Percentiles rank a stretch among this genome's conserved stretches.
Conservation (phyloP, 2,329 filamentous ascomycete species). For the Claviceps cyperi region DNA sequence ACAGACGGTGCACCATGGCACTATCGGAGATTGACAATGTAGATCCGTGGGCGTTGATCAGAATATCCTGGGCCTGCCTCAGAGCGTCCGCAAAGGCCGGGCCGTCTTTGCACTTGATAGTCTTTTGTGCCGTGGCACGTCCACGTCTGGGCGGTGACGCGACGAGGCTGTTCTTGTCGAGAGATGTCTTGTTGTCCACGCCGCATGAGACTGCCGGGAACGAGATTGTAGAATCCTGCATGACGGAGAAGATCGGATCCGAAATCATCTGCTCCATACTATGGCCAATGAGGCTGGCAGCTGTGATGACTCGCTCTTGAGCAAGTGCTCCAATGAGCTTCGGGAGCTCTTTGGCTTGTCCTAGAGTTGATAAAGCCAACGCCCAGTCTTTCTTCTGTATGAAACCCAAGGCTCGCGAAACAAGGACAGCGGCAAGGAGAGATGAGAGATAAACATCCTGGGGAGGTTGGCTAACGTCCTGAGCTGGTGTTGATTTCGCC, state of each 20-base stretch:
- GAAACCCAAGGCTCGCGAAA: slow-evolving; percentile 28
- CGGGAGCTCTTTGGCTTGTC: slow-evolving; percentile 30
- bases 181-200: slow-evolving; percentile 27
- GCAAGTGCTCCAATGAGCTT: slow-evolving; percentile 25
- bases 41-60: slow-evolving; percentile 48
- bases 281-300: slow-evolving; percentile 52
- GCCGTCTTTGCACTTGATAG: slow-evolving; percentile 16
- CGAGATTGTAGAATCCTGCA: slow-evolving; percentile 86
- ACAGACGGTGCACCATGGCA: slow-evolving; percentile 46
- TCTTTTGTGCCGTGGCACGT: slow-evolving; percentile 12
- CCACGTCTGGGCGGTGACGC: slow-evolving; percentile 23
- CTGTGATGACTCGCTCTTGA: slow-evolving; percentile 46
- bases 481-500: slow-evolving; percentile 7
- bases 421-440: slow-evolving; percentile 20
- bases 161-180: slow-evolving; percentile 21
- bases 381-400: slow-evolving; percentile 40
- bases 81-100: slow-evolving; percentile 43
- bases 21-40: slow-evolving; percentile 40
- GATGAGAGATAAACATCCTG: slow-evolving; percentile 23
- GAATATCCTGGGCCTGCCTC: slow-evolving; percentile 48
- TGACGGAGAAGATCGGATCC: slow-evolving; percentile 74
- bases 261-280: slow-evolving; percentile 58
- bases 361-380: slow-evolving; percentile 40
- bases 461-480: slow-evolving; percentile 10
- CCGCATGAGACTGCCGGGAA: slow-evolving; percentile 52